Conservation (phyloP, 805 yeast species). For the Yamadazyma laniorum region DNA sequence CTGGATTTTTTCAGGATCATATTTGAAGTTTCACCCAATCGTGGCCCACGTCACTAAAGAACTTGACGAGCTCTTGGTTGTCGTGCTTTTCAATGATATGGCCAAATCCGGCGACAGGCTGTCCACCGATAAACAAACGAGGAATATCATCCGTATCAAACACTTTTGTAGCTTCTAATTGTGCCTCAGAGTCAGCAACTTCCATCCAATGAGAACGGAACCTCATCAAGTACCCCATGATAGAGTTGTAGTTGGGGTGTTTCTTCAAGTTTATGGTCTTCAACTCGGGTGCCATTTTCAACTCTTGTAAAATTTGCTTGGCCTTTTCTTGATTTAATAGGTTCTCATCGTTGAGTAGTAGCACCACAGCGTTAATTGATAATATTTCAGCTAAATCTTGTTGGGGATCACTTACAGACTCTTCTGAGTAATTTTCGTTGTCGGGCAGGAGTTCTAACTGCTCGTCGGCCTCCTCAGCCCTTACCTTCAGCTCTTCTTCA, state of each 20-base stretch:
- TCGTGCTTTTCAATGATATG: slow-evolving; percentile 22
- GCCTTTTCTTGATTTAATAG: slow-evolving; percentile 16
- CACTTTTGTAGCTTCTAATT: slow-evolving; percentile 4
- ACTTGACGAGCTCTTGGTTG: slow-evolving; percentile 20
- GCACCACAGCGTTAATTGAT: slow-evolving; percentile 28
- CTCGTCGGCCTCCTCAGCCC: too few relatives aligned
- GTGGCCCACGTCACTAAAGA: slow-evolving; percentile 25
- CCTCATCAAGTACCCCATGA: slow-evolving; percentile 24
- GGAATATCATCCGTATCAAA: slow-evolving; percentile 24
- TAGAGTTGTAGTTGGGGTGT: slow-evolving; percentile 29
- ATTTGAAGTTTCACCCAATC: slow-evolving; percentile 24
- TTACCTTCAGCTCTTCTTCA: too few relatives aligned
- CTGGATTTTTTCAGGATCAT: too few relatives aligned
- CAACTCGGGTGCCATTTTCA: slow-evolving; percentile 34
- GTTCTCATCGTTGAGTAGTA: slow-evolving; percentile 24
- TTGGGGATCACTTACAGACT: too few relatives aligned
- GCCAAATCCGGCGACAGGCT: slow-evolving; percentile 28
- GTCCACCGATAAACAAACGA: slow-evolving; percentile 33
- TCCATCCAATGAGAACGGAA: slow-evolving; percentile 11
- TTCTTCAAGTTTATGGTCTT: slow-evolving; percentile 27
- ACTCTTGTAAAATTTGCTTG: slow-evolving; percentile 19
- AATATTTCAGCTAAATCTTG: slow-evolving; percentile 32
- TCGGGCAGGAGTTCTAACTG: too few relatives aligned
- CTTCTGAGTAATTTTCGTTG: too few relatives aligned
- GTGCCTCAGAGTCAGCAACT: neutral